A percentile compares a stretch with the other conserved stretches of the same genome.
These are phyloP conservation scores for Lyophyllum shimeji DNA, from an alignment of 768 basidiomycete genomes.

Conservation along the genomic window DNA sequence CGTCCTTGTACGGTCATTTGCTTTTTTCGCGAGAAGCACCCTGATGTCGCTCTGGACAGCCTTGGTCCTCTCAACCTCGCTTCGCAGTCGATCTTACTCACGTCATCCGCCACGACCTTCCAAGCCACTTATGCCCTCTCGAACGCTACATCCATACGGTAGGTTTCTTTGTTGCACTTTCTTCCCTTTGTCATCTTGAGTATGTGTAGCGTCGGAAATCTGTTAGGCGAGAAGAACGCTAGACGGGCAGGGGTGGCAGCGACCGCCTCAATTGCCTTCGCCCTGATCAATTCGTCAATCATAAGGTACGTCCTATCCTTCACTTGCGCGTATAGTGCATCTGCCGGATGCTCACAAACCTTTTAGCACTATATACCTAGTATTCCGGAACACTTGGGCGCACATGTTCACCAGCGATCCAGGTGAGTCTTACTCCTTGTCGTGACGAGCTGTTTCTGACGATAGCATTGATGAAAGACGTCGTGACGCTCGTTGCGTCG, in stretches of 20 bases:
- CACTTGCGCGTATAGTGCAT: too few relatives aligned
- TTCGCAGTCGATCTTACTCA: slow-evolving; percentile 80
- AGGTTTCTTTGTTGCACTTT: slow-evolving; percentile 11
- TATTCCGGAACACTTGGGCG: slow-evolving; percentile 65
- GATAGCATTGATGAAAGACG: slow-evolving; percentile 31
- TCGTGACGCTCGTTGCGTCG: slow-evolving; percentile 57
- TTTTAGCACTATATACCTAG: slow-evolving; percentile 47
- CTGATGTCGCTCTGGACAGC: slow-evolving; percentile 30
- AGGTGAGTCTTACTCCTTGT: slow-evolving; percentile 30
- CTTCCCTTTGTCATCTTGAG: background rate
- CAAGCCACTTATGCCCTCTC: slow-evolving; percentile 82
- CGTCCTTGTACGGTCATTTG: background rate
- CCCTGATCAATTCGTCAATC: slow-evolving; percentile 9
- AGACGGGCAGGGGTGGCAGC: slow-evolving; percentile 22
- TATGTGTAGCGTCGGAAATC: slow-evolving; percentile 8
- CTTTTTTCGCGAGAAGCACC: background rate
- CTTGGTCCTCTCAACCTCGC: slow-evolving; percentile 80
- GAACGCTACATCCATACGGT: slow-evolving; percentile 84
- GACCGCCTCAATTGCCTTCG: slow-evolving; percentile 56
- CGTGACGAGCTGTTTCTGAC: background rate
- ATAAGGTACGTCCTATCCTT: background rate
- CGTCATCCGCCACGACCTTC: slow-evolving; percentile 68
- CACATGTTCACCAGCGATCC: slow-evolving; percentile 71
- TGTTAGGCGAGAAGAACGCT: slow-evolving; percentile 14
- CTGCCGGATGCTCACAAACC: background rate